A percentile compares a stretch with the other conserved stretches of the same genome.
Evolutionary conservation across 179 eudicot genomes (phyloP).

Genomic region (Patellifolia procumbens): DNA sequence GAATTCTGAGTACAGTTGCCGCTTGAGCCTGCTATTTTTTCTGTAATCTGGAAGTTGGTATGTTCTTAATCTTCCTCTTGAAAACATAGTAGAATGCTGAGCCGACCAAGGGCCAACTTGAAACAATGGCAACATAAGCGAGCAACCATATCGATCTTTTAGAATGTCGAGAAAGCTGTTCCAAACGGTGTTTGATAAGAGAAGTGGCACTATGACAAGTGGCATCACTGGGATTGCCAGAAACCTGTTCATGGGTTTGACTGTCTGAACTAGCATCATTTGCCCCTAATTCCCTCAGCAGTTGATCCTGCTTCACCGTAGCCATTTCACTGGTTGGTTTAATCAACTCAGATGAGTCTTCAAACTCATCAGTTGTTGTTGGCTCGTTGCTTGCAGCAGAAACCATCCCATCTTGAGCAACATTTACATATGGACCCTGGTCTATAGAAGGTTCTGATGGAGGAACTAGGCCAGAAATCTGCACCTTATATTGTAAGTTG

Average conservation of each 20-base stretch:
- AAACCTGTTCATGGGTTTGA: slow-evolving; percentile 28
- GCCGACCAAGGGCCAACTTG: slow-evolving; percentile 78
- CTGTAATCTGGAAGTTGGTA: slow-evolving; percentile 30
- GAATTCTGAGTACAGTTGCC: slow-evolving; percentile 25
- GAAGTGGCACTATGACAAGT: slow-evolving; percentile 22
- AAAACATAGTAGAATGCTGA: slow-evolving; percentile 55
- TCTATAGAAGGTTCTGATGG: slow-evolving; percentile 57
- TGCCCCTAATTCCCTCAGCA: slow-evolving; percentile 25
- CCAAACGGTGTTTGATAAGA: slow-evolving; percentile 45
- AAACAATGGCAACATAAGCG: slow-evolving; percentile 62
- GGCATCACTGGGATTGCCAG: slow-evolving; percentile 19
- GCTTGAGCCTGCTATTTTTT: slow-evolving; percentile 33
- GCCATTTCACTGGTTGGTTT: slow-evolving; percentile 20
- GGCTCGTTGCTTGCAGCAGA: slow-evolving; percentile 58
- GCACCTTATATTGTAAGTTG: slow-evolving; percentile 33
- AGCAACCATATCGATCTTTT: slow-evolving; percentile 74
- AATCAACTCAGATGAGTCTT: slow-evolving; percentile 29
- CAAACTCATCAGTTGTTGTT: slow-evolving; percentile 31
- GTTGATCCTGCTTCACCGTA: slow-evolving; percentile 27
- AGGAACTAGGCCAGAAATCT: slow-evolving; percentile 33
- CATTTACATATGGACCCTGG: slow-evolving; percentile 70
- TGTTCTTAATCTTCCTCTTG: slow-evolving; percentile 44
- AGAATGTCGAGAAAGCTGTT: slow-evolving; percentile 67
- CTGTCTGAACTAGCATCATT: neutral
- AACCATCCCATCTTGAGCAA: slow-evolving; percentile 69